A percentile compares a stretch with the other conserved stretches of the same genome.
These are phyloP conservation scores for Sanghuangporus weigelae DNA, from an alignment of 1,284 basidiomycete genomes.

Conservation along the genomic window DNA sequence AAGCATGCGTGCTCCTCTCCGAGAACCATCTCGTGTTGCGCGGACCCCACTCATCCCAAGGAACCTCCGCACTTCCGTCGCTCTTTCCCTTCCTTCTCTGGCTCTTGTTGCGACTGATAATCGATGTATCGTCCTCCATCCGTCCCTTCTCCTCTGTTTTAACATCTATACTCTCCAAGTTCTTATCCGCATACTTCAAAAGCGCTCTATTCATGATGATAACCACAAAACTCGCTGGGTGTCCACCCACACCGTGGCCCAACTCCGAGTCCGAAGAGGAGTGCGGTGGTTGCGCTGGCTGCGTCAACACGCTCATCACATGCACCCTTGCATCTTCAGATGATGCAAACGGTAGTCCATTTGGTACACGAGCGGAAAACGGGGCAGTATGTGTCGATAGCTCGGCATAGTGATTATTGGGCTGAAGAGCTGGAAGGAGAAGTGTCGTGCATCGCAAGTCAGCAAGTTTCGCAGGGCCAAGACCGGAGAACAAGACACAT, in stretches of 20 bases:
- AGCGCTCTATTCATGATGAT: slow-evolving; percentile 7
- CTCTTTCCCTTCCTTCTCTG: neutral
- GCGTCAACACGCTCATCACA: slow-evolving; percentile 32
- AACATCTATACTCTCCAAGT: neutral
- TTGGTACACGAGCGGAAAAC: slow-evolving; percentile 31
- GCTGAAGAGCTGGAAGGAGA: slow-evolving; percentile 7
- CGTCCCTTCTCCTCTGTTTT: neutral
- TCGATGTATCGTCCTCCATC: neutral
- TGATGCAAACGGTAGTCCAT: slow-evolving; percentile 32
- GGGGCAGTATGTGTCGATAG: slow-evolving; percentile 24
- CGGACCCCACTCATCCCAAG: slow-evolving; percentile 46
- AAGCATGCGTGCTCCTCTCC: slow-evolving; percentile 27
- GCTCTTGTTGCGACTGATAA: slow-evolving; percentile 15
- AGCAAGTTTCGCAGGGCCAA: slow-evolving; percentile 1
- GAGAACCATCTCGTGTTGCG: slow-evolving; percentile 34
- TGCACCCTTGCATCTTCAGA: slow-evolving; percentile 38
- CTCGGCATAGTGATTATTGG: slow-evolving; percentile 12
- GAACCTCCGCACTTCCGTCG: neutral
- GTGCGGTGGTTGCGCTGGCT: slow-evolving; percentile 4
- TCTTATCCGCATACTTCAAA: slow-evolving; percentile 5
- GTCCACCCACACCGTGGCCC: neutral
- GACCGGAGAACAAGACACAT: slow-evolving; percentile 20
- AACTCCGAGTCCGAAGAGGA: slow-evolving; percentile 12
- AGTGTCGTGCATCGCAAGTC: slow-evolving; percentile 2
- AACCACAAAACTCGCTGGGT: slow-evolving; percentile 10